These are phyloP conservation scores for Dictyostelium brefeldianum DNA, from an alignment of 78 protist genomes.

Conservation along the genomic window DNA sequence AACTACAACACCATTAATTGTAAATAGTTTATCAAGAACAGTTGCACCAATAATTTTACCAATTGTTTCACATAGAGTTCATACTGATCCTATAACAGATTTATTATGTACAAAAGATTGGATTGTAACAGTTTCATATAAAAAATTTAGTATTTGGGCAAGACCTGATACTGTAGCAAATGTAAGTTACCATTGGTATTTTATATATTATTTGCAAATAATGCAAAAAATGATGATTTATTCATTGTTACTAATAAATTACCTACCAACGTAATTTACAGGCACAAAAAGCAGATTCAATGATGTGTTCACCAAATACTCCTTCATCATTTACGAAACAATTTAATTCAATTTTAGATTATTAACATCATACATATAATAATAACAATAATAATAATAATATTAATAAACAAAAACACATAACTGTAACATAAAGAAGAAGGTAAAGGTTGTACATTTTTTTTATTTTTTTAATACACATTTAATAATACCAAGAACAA, in stretches of 20 bases:
- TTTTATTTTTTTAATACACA: too few relatives aligned
- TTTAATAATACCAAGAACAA: too few relatives aligned
- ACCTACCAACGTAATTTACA: not conserved
- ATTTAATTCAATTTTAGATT: too few relatives aligned
- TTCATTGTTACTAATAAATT: not conserved
- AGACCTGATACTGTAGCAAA: slow-evolving; percentile 62
- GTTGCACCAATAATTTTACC: slow-evolving; percentile 40
- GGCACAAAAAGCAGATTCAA: slow-evolving; percentile 53
- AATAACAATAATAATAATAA: too few relatives aligned
- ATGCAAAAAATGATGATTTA: not conserved
- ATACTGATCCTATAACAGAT: slow-evolving; percentile 49
- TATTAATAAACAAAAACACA: too few relatives aligned
- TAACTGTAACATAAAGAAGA: too few relatives aligned
- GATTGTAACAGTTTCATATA: slow-evolving; percentile 33
- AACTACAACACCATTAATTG: not conserved
- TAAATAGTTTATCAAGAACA: slow-evolving; percentile 20
- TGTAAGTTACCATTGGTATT: slow-evolving; percentile 8
- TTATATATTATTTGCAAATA: not conserved
- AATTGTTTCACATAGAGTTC: slow-evolving; percentile 56
- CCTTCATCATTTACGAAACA: slow-evolving; percentile 46
- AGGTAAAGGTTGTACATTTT: too few relatives aligned
- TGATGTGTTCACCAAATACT: slow-evolving; percentile 59
- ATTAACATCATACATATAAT: too few relatives aligned
- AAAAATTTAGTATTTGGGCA: slow-evolving; percentile 64
- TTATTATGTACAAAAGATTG: slow-evolving; percentile 32